phyloP scores from a whole-genome alignment of 2,329 filamentous ascomycete species.

The Tolypocladium ophioglossoides region DNA sequence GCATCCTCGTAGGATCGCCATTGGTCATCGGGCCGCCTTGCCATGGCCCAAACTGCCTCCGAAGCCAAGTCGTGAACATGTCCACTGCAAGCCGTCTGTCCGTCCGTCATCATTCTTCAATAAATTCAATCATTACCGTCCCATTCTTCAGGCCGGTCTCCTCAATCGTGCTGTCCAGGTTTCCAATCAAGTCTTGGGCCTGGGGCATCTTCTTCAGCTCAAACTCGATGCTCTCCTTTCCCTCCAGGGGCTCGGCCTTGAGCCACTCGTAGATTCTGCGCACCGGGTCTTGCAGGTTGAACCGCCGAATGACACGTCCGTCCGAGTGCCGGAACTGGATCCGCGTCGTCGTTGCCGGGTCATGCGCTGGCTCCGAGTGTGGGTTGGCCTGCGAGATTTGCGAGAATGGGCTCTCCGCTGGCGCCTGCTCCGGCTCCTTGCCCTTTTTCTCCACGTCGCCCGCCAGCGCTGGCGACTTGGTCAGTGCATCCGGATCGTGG shows the following conservation, averaged over 20 bases:
- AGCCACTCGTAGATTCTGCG: slow-evolving; percentile 90
- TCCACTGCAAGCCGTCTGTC: neutral
- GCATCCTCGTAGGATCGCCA: neutral
- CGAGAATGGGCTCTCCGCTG: slow-evolving; percentile 42
- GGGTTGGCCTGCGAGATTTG: slow-evolving; percentile 61
- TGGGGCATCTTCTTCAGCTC: slow-evolving; percentile 73
- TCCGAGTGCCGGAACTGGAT: slow-evolving; percentile 87
- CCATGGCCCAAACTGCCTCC: neutral
- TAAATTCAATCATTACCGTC: slow-evolving; percentile 90
- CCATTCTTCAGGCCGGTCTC: slow-evolving; percentile 83
- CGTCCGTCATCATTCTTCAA: slow-evolving; percentile 37
- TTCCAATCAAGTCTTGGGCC: slow-evolving; percentile 72
- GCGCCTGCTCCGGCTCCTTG: slow-evolving; percentile 36
- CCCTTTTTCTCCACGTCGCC: slow-evolving; percentile 32
- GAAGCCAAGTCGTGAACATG: neutral
- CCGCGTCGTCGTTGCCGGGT: slow-evolving; percentile 64
- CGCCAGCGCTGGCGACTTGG: slow-evolving; percentile 43
- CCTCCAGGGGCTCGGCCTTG: slow-evolving; percentile 76
- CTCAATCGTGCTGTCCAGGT: slow-evolving; percentile 62
- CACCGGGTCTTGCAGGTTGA: slow-evolving; percentile 65
- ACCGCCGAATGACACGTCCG: slow-evolving; percentile 80
- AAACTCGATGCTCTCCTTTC: slow-evolving; percentile 68
- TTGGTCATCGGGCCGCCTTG: neutral
- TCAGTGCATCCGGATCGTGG: slow-evolving; percentile 80
- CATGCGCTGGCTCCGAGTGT: slow-evolving; percentile 67